Conservation (phyloP, 2,329 filamentous ascomycete genomes). For the Teratosphaeria pseudoeucalypti region DNA sequence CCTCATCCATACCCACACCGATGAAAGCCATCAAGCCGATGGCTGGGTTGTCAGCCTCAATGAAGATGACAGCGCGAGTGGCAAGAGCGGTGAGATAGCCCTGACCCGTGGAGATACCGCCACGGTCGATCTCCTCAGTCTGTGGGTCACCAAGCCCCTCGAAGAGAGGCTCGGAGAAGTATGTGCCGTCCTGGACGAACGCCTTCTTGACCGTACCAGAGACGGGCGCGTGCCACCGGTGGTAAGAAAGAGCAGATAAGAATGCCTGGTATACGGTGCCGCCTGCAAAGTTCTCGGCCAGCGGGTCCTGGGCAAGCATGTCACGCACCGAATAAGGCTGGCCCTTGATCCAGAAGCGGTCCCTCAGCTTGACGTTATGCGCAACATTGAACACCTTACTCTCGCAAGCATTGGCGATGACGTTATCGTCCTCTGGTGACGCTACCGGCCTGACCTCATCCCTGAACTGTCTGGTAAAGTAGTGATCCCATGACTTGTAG, state of each 20-base stretch:
- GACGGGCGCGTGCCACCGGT: slow-evolving; percentile 63
- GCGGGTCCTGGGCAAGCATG: slow-evolving; percentile 43
- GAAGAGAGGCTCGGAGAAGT: slow-evolving; percentile 53
- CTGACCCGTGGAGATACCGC: slow-evolving; percentile 41
- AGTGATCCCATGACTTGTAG: slow-evolving; percentile 59
- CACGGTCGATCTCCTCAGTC: slow-evolving; percentile 30
- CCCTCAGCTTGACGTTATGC: slow-evolving; percentile 43
- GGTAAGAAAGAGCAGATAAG: slow-evolving; percentile 56
- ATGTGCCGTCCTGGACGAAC: slow-evolving; percentile 53
- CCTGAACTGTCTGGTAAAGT: slow-evolving; percentile 53
- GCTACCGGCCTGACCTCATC: slow-evolving; percentile 50
- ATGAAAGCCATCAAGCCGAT: slow-evolving; percentile 63
- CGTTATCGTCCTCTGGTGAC: slow-evolving; percentile 41
- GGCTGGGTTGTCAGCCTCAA: slow-evolving; percentile 56
- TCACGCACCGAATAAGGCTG: slow-evolving; percentile 50
- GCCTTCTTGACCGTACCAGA: slow-evolving; percentile 49
- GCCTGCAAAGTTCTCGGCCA: slow-evolving; percentile 46
- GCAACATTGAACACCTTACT: slow-evolving; percentile 47
- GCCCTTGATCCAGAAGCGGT: slow-evolving; percentile 58
- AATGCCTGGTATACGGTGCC: slow-evolving; percentile 64
- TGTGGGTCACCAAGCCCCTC: slow-evolving; percentile 33
- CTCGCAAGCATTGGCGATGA: slow-evolving; percentile 57
- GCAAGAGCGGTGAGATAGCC: slow-evolving; percentile 59
- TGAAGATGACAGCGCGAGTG: slow-evolving; percentile 58
- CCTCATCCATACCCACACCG: slow-evolving; percentile 66